Percentiles rank a stretch among this genome's conserved stretches.
phyloP scores from a whole-genome alignment of 352 stramenopile genomes.

The Phytophthora multivora region DNA sequence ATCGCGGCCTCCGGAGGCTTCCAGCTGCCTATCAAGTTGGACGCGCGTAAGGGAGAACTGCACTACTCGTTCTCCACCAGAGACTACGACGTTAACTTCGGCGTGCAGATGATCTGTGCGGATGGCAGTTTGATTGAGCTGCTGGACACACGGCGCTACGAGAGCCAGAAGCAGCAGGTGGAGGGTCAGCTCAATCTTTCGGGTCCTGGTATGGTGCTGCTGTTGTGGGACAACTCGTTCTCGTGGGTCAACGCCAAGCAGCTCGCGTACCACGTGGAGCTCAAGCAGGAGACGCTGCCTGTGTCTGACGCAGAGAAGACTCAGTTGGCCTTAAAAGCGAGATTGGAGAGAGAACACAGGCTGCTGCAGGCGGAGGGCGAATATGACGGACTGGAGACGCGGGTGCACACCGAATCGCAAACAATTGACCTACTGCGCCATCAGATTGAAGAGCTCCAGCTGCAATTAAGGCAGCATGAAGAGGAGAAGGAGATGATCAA shows the following conservation, averaged over 20 bases:
- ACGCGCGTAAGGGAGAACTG: conserved; percentile 58
- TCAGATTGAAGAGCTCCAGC: conserved; percentile 65
- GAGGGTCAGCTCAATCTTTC: conserved; percentile 46
- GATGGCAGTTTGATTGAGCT: conserved; percentile 64
- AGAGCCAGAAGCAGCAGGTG: conserved; percentile 65
- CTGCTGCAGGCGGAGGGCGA: conserved; percentile 42
- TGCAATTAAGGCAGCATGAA: conserved; percentile 43
- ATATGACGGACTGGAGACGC: conserved; percentile 45
- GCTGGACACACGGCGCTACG: conserved; percentile 58
- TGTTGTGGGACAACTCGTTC: conserved; percentile 85
- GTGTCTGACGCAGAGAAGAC: conserved; percentile 46
- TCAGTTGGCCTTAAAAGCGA: conserved; percentile 49
- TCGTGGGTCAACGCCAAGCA: conserved; percentile 85
- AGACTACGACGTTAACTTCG: conserved; percentile 79
- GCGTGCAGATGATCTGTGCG: conserved; percentile 66
- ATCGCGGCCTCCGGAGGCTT: conserved; percentile 69
- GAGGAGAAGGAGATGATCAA: conserved; percentile 35
- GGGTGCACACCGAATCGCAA: conserved; percentile 49
- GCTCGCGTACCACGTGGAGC: conserved; percentile 72
- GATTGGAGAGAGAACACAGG: conserved; percentile 50
- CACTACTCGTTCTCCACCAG: conserved; percentile 71
- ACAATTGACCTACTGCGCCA: conserved; percentile 53
- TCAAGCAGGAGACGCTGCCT: conserved; percentile 60
- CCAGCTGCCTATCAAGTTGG: conserved; percentile 76
- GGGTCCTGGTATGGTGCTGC: conserved; percentile 62